A percentile compares a stretch with the other conserved stretches of the same genome.
Conservation (phyloP, 2,329 filamentous ascomycete genomes). For the Fusarium praegraminearum region DNA sequence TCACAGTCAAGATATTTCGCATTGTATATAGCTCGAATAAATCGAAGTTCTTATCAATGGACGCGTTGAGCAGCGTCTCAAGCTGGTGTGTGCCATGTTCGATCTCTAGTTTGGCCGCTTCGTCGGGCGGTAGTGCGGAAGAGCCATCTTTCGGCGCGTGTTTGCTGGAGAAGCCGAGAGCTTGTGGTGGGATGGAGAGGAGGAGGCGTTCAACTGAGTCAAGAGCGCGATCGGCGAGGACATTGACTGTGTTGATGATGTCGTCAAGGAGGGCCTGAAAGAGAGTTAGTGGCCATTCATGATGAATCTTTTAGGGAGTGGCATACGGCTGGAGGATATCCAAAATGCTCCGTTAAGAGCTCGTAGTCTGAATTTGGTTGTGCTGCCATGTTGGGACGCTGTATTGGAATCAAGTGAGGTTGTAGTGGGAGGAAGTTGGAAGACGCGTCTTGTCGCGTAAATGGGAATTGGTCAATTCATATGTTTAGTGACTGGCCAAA, state of each 20-base stretch:
- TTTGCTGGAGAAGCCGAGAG: constrained; percentile 80
- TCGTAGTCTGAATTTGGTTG: constrained; percentile 65
- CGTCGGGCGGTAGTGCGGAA: constrained; percentile 55
- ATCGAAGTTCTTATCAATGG: constrained; percentile 87
- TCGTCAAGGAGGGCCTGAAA: constrained; percentile 90
- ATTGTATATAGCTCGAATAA: constrained; percentile 91
- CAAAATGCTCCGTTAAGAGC: constrained; percentile 94
- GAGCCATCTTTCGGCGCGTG: constrained; percentile 53
- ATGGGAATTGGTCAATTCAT: constrained; percentile 14
- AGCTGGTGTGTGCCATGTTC: constrained; percentile 89
- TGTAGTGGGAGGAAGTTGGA: constrained; percentile 1
- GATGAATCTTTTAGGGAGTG: neutral
- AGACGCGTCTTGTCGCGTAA: constrained; percentile 40
- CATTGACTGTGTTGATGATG: constrained; percentile 96
- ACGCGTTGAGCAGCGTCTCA: constrained; percentile 83
- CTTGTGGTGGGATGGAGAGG: constrained; percentile 76
- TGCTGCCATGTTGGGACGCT: constrained; percentile 47
- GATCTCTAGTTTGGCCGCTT: constrained; percentile 73
- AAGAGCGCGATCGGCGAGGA: constrained; percentile 89
- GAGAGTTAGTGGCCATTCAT: neutral
- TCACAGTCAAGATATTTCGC: constrained; percentile 82
- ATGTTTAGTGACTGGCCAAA: neutral
- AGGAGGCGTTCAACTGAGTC: constrained; percentile 89
- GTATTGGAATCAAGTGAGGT: constrained; percentile 2
- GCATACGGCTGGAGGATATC: constrained; percentile 90